These are phyloP conservation scores for Solanum raphanifolium DNA, from an alignment of 257 asterid species.

Conservation along the genomic window DNA sequence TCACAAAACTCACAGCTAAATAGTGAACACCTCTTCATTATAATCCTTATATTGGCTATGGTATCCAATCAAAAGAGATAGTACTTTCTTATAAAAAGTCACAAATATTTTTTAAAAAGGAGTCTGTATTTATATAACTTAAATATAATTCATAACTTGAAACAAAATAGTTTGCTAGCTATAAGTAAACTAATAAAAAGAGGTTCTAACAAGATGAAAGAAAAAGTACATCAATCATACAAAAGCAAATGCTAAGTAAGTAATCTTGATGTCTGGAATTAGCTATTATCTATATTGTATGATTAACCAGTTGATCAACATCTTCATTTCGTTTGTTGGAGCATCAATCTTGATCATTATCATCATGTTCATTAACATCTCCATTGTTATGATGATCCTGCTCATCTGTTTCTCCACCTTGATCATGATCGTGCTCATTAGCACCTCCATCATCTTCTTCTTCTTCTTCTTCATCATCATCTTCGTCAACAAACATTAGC, in stretches of 20 bases:
- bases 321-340: background rate
- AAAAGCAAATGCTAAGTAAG: background rate
- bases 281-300: too few species aligned
- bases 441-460: background rate
- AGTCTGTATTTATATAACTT: too few species aligned
- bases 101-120: too few species aligned
- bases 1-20: background rate
- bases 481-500: too few species aligned
- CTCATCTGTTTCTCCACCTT: background rate
- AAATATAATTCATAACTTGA: too few species aligned
- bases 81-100: too few species aligned
- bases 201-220: background rate
- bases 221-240: background rate
- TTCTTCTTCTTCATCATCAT: background rate
- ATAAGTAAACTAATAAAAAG: background rate
- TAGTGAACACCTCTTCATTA: background rate
- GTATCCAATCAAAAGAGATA: too few species aligned
- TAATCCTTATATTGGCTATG: too few species aligned
- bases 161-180: background rate
- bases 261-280: background rate
- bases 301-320: background rate
- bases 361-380: background rate
- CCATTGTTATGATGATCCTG: too few species aligned
- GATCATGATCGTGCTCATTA: background rate
- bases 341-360: background rate